Conservation (phyloP, 2,329 filamentous ascomycete genomes). For the Colletotrichum somersetense region DNA sequence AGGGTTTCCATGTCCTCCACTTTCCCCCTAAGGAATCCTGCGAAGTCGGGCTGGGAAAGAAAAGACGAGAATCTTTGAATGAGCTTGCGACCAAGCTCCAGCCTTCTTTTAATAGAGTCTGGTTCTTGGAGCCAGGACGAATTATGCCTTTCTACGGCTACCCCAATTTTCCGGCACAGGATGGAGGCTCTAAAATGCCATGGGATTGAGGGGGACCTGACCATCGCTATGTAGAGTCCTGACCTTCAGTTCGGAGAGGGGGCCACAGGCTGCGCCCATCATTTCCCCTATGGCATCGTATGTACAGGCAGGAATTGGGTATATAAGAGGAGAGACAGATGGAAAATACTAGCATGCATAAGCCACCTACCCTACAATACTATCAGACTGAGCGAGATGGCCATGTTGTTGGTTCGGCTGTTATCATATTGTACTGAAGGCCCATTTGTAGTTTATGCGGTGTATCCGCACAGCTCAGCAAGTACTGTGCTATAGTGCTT, state of each 20-base stretch:
- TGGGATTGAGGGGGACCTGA: slow-evolving; percentile 20
- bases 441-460: neutral
- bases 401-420: slow-evolving; percentile 21
- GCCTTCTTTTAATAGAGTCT: neutral
- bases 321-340: neutral
- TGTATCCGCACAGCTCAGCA: too few species aligned
- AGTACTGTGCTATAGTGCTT: neutral
- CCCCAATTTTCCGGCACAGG: slow-evolving; percentile 27
- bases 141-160: slow-evolving; percentile 18
- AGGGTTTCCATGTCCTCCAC: neutral
- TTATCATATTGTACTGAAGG: neutral
- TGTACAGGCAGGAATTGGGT: neutral
- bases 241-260: slow-evolving; percentile 24
- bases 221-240: neutral
- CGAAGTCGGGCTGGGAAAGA: slow-evolving; percentile 3
- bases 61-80: slow-evolving; percentile 20
- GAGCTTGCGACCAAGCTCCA: slow-evolving; percentile 31
- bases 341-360: too few species aligned
- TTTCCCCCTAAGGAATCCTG: slow-evolving; percentile 16
- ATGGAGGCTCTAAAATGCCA: slow-evolving; percentile 34
- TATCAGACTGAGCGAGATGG: slow-evolving; percentile 23
- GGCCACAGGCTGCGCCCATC: neutral
- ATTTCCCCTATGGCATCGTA: too few species aligned
- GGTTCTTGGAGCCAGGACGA: slow-evolving; percentile 16
- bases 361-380: neutral